These are phyloP conservation scores for Trichoderma sp. DNA, from an alignment of 2,329 filamentous ascomycete genomes.

Conservation along the genomic window DNA sequence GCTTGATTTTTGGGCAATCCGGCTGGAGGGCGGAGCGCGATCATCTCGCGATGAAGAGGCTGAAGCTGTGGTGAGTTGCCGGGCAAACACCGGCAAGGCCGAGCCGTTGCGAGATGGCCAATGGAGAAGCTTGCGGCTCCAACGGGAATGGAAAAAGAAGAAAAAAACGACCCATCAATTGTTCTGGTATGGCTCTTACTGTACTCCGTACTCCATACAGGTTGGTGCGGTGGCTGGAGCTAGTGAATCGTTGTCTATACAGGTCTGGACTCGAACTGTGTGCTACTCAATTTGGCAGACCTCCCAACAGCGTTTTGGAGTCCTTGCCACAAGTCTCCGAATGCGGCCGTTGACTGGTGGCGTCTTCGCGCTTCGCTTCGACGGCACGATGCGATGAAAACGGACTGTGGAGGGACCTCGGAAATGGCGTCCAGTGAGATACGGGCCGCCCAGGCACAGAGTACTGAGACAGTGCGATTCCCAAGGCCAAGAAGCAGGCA, in stretches of 20 bases:
- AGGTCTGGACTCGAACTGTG: background rate
- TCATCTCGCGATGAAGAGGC: background rate
- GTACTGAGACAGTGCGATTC: slow-evolving; percentile 4
- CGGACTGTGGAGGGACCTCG: slow-evolving; percentile 10
- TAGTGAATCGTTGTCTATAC: background rate
- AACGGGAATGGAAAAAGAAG: background rate
- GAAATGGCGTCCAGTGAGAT: background rate
- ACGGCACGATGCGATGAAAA: background rate
- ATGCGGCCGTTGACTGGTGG: background rate
- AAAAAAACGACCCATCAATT: background rate
- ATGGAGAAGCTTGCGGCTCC: background rate
- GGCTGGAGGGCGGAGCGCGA: background rate
- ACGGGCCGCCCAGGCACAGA: background rate
- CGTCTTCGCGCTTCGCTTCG: slow-evolving; percentile 10
- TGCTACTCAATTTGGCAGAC: background rate
- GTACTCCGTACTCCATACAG: background rate
- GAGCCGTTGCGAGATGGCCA: background rate
- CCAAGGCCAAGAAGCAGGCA: background rate
- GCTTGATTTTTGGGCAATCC: background rate
- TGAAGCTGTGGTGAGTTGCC: background rate
- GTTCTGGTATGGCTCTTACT: background rate
- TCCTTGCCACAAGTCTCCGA: slow-evolving; percentile 6
- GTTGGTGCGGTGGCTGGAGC: background rate
- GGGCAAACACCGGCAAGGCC: slow-evolving; percentile 5
- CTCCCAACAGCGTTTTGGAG: background rate